A percentile compares a stretch with the other conserved stretches of the same genome.
Conservation (phyloP, 2,329 filamentous ascomycete genomes). For the Aureobasidium sp. region DNA sequence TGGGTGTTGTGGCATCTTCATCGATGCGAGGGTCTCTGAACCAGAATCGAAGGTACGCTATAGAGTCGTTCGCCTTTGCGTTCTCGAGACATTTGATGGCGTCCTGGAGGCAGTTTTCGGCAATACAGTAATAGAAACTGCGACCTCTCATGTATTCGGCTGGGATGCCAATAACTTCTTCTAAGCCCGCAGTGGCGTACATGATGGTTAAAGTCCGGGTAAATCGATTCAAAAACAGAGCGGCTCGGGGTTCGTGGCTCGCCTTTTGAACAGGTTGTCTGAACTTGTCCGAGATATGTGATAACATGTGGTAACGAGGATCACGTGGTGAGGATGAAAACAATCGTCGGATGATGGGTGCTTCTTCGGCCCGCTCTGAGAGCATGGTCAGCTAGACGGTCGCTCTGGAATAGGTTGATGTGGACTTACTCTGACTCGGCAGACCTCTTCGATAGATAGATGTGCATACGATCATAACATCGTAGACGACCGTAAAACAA, state of each 20-base stretch:
- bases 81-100: constrained; percentile 74
- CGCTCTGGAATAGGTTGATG: neutral
- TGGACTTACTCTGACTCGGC: constrained; percentile 63
- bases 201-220: constrained; percentile 76
- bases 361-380: constrained; percentile 67
- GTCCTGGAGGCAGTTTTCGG: constrained; percentile 67
- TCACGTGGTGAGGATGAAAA: constrained; percentile 78
- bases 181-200: constrained; percentile 74
- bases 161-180: constrained; percentile 66
- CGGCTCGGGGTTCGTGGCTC: constrained; percentile 68
- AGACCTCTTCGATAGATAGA: constrained; percentile 65
- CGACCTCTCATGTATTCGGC: constrained; percentile 64
- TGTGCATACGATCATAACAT: constrained; percentile 78
- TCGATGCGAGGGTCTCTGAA: constrained; percentile 65
- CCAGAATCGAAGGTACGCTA: constrained; percentile 81
- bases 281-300: constrained; percentile 78
- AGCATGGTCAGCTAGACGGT: neutral
- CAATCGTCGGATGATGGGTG: constrained; percentile 68
- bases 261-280: constrained; percentile 49
- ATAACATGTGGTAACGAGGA: constrained; percentile 83
- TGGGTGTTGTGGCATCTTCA: constrained; percentile 41
- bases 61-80: constrained; percentile 84
- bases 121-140: constrained; percentile 84
- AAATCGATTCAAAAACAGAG: constrained; percentile 79
- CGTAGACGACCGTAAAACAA: constrained; percentile 82